Evolutionary conservation across 2,329 filamentous ascomycete genomes (phyloP).

Genomic region (Epicoccum sorghinum): DNA sequence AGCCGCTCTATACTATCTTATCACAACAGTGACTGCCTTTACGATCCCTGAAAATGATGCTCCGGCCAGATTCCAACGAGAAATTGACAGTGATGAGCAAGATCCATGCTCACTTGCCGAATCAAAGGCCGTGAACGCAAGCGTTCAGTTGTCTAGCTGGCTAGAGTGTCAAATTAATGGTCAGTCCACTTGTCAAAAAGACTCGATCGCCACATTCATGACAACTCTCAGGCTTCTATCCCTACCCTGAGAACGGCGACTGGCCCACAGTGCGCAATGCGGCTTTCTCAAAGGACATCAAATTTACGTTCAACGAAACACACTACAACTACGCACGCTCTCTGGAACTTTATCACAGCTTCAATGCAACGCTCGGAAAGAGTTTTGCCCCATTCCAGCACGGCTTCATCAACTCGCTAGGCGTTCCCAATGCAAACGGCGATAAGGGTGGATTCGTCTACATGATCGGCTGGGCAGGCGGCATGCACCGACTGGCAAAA

Average conservation of each 20-base stretch:
- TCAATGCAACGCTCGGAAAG: slow-evolving; percentile 35
- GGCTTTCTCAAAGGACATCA: slow-evolving; percentile 35
- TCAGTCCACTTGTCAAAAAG: slow-evolving; percentile 2
- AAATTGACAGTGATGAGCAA: neutral
- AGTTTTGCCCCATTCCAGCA: slow-evolving; percentile 39
- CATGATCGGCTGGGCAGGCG: slow-evolving; percentile 42
- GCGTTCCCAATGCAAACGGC: slow-evolving; percentile 37
- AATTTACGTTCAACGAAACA: slow-evolving; percentile 42
- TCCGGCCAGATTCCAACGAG: neutral
- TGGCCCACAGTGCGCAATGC: slow-evolving; percentile 33
- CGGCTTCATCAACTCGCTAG: slow-evolving; percentile 36
- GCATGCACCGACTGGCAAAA: slow-evolving; percentile 27
- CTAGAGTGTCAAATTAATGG: slow-evolving; percentile 41
- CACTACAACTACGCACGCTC: slow-evolving; percentile 41
- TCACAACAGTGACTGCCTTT: neutral
- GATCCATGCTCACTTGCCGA: slow-evolving; percentile 35
- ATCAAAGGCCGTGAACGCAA: slow-evolving; percentile 31
- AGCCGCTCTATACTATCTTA: neutral
- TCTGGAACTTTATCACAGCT: slow-evolving; percentile 31
- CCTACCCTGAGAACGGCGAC: slow-evolving; percentile 37
- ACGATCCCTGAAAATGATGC: neutral
- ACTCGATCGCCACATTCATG: neutral
- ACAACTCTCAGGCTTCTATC: slow-evolving; percentile 35
- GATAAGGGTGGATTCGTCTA: slow-evolving; percentile 44
- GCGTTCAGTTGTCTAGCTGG: slow-evolving; percentile 39